Conservation (phyloP, 345 rosid genomes). For the Populus davidiana region DNA sequence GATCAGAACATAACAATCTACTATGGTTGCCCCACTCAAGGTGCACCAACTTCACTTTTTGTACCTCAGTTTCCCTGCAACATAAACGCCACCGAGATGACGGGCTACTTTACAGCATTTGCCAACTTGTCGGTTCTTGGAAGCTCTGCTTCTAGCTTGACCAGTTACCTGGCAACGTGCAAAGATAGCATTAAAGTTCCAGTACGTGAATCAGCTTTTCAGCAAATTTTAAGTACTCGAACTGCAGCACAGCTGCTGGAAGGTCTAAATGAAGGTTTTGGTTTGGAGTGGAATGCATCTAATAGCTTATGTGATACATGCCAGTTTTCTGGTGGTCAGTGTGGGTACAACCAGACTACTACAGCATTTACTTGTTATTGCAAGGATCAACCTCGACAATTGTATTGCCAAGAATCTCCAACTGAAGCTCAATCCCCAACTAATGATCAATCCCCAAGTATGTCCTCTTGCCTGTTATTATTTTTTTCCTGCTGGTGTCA, state of each 20-base stretch:
- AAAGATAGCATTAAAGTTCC: slow-evolving; percentile 6
- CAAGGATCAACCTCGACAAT: neutral
- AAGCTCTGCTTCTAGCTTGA: fast-evolving
- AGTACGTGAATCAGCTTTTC: neutral
- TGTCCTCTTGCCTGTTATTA: neutral
- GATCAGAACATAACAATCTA: slow-evolving; percentile 16
- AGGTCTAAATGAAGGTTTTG: slow-evolving; percentile 26
- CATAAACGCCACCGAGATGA: too few relatives aligned
- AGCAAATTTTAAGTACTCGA: fast-evolving
- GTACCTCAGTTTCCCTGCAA: neutral
- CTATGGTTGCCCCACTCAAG: slow-evolving; percentile 14
- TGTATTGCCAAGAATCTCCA: too few relatives aligned
- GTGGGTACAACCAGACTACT: slow-evolving; percentile 22
- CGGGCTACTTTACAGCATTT: slow-evolving; percentile 10
- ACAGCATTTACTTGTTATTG: slow-evolving; percentile 27
- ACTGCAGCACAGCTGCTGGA: neutral
- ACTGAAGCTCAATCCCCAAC: too few relatives aligned
- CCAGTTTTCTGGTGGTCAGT: slow-evolving; percentile 14
- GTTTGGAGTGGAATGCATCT: slow-evolving; percentile 13
- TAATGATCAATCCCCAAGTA: slow-evolving; percentile 5
- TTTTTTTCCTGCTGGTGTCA: too few relatives aligned
- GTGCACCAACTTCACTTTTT: fast-evolving
- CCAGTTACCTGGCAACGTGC: neutral
- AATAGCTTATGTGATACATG: slow-evolving; percentile 20
- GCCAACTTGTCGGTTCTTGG: neutral